Evolutionary conservation across 805 yeast species (phyloP), one percentile per base, ranked within the genome.

Genomic region (Metschnikowia kunwiensis): DNA sequence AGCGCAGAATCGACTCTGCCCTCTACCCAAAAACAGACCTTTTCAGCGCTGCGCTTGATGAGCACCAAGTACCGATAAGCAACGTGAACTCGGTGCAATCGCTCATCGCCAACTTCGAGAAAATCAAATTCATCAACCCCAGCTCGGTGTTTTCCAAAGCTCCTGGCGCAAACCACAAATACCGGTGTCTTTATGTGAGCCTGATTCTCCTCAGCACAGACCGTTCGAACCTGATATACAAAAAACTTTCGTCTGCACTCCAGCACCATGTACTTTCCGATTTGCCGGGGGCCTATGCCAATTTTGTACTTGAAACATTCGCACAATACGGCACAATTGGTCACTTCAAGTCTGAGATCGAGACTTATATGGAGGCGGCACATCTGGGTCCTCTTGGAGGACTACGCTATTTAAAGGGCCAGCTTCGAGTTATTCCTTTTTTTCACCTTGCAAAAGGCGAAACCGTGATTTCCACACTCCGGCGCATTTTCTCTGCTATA

Each of bases 41-140:
- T 2, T 27, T 37, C 25, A 37, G 20, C n/a, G 2, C 27, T 7
- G 8, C 9, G 22, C 15, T 4, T 5, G 15, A 13, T 8, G 24
- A 27, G 6, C 13, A 20, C 7, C 30, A 23, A 16, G 38, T 45
- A 8, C 30, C 37, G 8, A 43, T 45, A 13, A 32, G 25, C 17
- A 22, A 47, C 5, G 37, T 58, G 6, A 42, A 46, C 21, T 56
- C 63, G 0, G 32, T 54, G 9, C 31, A 42, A 5, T 32, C 38
- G 9, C 42, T 60, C 16, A 48, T 49, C 2, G 29, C 46, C 1
- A 39, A 47, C 21, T 43, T 55, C 7, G 51, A 53, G 21, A 40
- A 42, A 5, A 46, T 58, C 10, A 27, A 32, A 21, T 35, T 49
- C 26, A 28, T 50, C 16, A 54, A 51, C 26, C 49, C 46, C 13